Evolutionary conservation across 305 asterid species (phyloP).

Genomic region (Lippia alba): DNA sequence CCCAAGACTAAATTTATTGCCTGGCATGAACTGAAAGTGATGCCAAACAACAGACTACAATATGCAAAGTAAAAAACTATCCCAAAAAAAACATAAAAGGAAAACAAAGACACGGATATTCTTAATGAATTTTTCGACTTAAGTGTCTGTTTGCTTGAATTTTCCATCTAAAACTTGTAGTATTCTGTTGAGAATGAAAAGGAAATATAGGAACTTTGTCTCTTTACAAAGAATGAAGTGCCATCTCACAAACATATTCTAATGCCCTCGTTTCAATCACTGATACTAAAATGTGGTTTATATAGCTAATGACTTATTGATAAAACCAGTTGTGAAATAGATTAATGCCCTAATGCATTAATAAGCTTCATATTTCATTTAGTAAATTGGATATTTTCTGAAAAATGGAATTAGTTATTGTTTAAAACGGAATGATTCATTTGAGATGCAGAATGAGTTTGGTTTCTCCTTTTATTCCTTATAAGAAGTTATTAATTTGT

Average conservation of each 20-base stretch:
- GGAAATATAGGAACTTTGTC: neutral
- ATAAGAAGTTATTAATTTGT: neutral
- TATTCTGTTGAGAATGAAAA: neutral
- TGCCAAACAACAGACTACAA: conserved; percentile 18
- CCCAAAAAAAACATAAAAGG: conserved; percentile 9
- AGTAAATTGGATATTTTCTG: neutral
- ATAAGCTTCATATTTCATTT: neutral
- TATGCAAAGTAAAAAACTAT: conserved; percentile 6
- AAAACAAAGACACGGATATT: neutral
- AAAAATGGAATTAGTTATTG: neutral
- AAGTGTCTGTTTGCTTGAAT: neutral
- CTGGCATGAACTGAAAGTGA: conserved; percentile 7
- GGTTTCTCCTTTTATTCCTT: neutral
- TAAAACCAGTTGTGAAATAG: neutral
- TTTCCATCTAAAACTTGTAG: neutral
- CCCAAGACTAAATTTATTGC: neutral
- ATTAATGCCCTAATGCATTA: neutral
- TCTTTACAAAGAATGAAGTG: neutral
- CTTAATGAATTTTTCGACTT: too few relatives aligned
- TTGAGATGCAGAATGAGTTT: neutral
- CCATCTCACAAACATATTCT: neutral
- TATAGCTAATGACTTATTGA: neutral
- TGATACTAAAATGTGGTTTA: neutral
- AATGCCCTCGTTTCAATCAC: neutral
- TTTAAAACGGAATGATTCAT: neutral